These are phyloP conservation scores for Termitomyces sp. DNA, from an alignment of 768 basidiomycete species.

Conservation along the genomic window DNA sequence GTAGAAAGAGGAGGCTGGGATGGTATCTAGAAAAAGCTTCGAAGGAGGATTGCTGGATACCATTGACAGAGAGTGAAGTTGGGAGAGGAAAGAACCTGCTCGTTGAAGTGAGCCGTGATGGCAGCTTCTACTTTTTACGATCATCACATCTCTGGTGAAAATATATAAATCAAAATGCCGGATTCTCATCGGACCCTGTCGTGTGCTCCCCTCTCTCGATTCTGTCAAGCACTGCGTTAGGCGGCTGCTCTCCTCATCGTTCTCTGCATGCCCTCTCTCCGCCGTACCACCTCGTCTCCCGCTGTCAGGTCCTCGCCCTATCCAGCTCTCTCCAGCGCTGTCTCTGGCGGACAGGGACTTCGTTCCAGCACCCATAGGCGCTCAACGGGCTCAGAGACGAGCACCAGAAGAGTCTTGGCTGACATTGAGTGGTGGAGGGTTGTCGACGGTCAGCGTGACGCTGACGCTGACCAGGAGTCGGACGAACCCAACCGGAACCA, in stretches of 20 bases:
- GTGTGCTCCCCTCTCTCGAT: constrained; percentile 26
- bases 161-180: constrained; percentile 37
- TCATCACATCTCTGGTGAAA: constrained; percentile 23
- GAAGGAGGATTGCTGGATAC: constrained; percentile 13
- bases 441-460: constrained; percentile 60
- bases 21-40: constrained; percentile 12
- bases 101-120: constrained; percentile 15
- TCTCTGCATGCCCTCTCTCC: constrained; percentile 64
- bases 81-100: constrained; percentile 11
- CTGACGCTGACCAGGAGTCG: constrained; percentile 35
- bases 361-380: constrained; percentile 49
- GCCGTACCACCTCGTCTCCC: constrained; percentile 69
- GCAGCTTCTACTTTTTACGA: constrained; percentile 16
- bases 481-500: constrained; percentile 36
- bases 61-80: constrained; percentile 18
- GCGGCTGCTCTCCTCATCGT: constrained; percentile 35
- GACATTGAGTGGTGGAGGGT: constrained; percentile 90
- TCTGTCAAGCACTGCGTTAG: constrained; percentile 40
- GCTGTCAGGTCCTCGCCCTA: constrained; percentile 69
- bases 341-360: constrained; percentile 19
- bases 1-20: constrained; percentile 3
- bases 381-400: constrained; percentile 63
- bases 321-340: constrained; percentile 34
- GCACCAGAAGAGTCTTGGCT: constrained; percentile 65
- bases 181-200: constrained; percentile 28